Evolutionary conservation across 495 filamentous ascomycete genomes (phyloP), one percentile per base, ranked within the genome.

Genomic region (Podospora didyma): DNA sequence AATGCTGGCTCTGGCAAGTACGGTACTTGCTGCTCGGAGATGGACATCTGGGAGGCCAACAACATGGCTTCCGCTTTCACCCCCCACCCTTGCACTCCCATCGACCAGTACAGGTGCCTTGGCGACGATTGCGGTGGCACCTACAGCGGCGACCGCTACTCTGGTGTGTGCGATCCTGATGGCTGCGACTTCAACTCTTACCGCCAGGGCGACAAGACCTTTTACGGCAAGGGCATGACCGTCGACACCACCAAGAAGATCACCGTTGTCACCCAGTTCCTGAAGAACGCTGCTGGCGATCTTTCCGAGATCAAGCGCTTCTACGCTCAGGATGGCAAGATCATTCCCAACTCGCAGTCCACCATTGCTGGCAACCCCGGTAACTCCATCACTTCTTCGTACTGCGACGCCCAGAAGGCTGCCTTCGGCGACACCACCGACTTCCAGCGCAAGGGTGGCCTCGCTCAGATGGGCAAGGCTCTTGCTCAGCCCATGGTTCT

Each of bases 171-270:
- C 66, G 89, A 92, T 65, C 83, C 88, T 58, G 85, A 79, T 65
- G 76, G 76, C 42, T 92, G 88, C 70, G 87, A 89, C 66, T 89
- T 87, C 82, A 92, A 92, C 83, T 72, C 82, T 16, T 90, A 84
- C 80, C 82, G 81, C 60, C 73, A 81, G 73, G 86, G 86, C 53
- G 75, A 83, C 70, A 77, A 64, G 19, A 63, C 60, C 64, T 90
- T 86, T 80, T 89, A 81, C 73, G 86, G 84, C 46, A 65, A 72
- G 22, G 79, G 79, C 63, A 75, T 72, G 71, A 85, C 69, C 12
- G 69, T 90, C 66, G 82, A 90, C 72, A 87, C 86, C 57, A 78
- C 69, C 58, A 76, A 79, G 67, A 80, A 82, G 57, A 71, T 92
- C 66, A 92, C 88, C 56, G 85, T 90, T 24, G 86, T 90, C 50